Evolutionary conservation across 2,329 filamentous ascomycete genomes (phyloP), one percentile per base, ranked within the genome.

Genomic region (Gyromitra esculenta): DNA sequence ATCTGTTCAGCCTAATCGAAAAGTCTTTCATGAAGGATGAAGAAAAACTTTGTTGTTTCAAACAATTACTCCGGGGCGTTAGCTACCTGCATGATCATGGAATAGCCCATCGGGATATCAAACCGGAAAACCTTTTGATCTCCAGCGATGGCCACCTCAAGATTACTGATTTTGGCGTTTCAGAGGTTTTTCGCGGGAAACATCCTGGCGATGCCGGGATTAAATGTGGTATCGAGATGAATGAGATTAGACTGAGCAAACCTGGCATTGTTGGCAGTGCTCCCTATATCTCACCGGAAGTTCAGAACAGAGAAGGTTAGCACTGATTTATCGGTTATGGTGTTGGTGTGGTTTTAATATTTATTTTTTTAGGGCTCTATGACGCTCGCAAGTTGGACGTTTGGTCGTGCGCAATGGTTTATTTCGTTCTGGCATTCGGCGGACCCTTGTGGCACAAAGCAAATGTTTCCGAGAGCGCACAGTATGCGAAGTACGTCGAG

Each of bases 111-210:
- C 91, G 94, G 63, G 94, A 97, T 80, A 92, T 97, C 85, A 97
- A 97, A 84, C 87, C 94, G 9, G 94, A 97, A 83, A 97, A 97
- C 81, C 85, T 96, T 31, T 87, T 97, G 41, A 87, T 97, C 76
- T 91, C 90, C 60, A 90, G 89, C 80, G 89, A 93, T 75, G 93
- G 93, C 82, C 91, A 93, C 82, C 86, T 97, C 72, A 97, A 97
- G 84, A 94, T 97, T 76, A 94, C 93, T 64, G 94, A 97, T 83
- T 97, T 97, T 84, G 94, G 94, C 68, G 92, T 95, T 13, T 94
- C 92, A 0, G 92, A 96, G 82, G 91, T 96, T 18, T 97, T 97
- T 82, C 89, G 87, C 69, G 93, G 93, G 50, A 90, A 90, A 65
- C 93, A 96, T 83, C 93, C 93, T 0, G 93, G 93, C 39, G 88